Evolutionary conservation across 2,329 filamentous ascomycete species (phyloP).

Genomic region (Botrytis sinoallii): DNA sequence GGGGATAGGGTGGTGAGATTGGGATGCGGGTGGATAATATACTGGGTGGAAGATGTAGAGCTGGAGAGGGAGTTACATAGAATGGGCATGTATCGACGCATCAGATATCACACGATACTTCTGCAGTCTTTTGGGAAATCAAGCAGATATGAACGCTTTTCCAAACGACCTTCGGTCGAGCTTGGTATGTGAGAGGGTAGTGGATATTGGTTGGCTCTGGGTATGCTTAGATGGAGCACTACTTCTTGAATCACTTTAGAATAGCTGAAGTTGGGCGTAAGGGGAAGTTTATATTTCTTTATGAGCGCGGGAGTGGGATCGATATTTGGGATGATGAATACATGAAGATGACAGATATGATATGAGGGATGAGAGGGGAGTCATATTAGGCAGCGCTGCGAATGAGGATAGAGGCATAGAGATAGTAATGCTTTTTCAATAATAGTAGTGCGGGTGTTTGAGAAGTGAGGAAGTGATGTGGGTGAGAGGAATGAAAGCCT

Average conservation of each 20-base stretch:
- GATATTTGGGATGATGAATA: neutral
- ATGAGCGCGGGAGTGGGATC: neutral
- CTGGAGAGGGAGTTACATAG: neutral
- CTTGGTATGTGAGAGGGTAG: neutral
- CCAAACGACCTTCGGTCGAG: neutral
- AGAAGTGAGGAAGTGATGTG: neutral
- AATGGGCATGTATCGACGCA: neutral
- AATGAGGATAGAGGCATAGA: neutral
- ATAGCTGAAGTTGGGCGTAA: neutral
- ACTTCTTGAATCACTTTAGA: neutral
- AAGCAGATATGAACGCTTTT: neutral
- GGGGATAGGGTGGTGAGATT: too few relatives aligned
- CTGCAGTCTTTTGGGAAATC: neutral
- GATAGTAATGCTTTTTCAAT: neutral
- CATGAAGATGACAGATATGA: neutral
- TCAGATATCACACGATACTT: accelerated
- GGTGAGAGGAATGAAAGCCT: neutral
- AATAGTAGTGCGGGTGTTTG: too few relatives aligned
- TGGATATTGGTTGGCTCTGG: neutral
- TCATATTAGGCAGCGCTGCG: neutral
- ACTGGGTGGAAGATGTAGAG: neutral
- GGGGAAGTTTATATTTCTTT: neutral
- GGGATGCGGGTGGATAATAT: neutral
- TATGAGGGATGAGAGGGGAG: neutral
- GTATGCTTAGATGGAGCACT: neutral